These are phyloP conservation scores for Solanum commersonii DNA, from an alignment of 257 asterid genomes.

Conservation along the genomic window DNA sequence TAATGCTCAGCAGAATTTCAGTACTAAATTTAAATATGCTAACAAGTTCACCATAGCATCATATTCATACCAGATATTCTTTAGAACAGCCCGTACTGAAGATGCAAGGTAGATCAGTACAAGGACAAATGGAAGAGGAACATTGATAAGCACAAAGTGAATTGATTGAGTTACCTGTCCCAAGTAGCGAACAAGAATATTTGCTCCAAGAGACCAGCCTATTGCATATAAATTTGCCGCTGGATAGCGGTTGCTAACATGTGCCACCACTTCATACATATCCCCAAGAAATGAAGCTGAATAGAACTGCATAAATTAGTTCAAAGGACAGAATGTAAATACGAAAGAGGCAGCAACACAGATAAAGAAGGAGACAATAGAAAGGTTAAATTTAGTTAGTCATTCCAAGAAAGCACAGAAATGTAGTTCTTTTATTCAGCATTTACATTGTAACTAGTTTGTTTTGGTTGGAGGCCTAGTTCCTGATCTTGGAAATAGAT, in stretches of 20 bases:
- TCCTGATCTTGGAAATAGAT: no score
- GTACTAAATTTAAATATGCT: not conserved
- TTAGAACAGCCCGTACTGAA: not conserved
- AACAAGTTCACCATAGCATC: not conserved
- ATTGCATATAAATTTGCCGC: conserved; percentile 72
- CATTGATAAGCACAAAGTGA: not conserved
- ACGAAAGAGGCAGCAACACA: no score
- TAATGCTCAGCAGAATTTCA: not conserved
- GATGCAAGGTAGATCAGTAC: not conserved
- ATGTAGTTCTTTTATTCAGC: no score
- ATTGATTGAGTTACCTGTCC: conserved; percentile 51
- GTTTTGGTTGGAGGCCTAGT: no score
- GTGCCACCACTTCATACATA: conserved; percentile 70
- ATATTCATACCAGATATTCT: not conserved
- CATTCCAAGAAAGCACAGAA: no score
- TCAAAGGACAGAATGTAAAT: not conserved
- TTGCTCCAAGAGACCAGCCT: conserved; percentile 99
- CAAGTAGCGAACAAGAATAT: conserved; percentile 82
- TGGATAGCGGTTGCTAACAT: conserved; percentile 57
- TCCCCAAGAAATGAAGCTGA: conserved; percentile 96
- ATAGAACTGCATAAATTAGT: conserved; percentile 69
- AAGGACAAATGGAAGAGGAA: not conserved
- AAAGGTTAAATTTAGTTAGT: no score
- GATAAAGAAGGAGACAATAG: no score
- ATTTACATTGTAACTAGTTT: no score